phyloP scores from a whole-genome alignment of 129 eudicot genomes.

The Lactuca sativa region DNA sequence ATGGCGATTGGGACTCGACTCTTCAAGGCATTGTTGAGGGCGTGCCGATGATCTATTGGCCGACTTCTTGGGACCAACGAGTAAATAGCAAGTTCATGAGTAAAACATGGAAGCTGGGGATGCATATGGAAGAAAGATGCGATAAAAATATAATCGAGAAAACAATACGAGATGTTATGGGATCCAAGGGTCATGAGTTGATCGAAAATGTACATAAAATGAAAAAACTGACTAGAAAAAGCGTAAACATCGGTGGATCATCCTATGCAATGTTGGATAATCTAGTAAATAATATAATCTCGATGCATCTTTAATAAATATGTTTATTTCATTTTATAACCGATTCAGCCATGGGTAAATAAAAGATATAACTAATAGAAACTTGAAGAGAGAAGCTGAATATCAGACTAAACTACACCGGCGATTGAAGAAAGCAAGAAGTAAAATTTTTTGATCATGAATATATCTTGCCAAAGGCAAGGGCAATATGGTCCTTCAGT shows the following conservation, averaged over 20 bases:
- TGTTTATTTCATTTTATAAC: too few species aligned
- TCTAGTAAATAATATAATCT: conserved; percentile 31
- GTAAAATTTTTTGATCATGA: too few species aligned
- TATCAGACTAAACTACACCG: too few species aligned
- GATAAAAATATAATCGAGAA: conserved; percentile 38
- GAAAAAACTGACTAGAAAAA: conserved; percentile 18
- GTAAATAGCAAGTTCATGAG: conserved; percentile 42
- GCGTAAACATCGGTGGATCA: conserved; percentile 37
- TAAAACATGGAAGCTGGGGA: conserved; percentile 37
- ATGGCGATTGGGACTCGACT: conserved; percentile 44
- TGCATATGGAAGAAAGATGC: conserved; percentile 38
- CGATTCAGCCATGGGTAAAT: too few species aligned
- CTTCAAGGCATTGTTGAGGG: conserved; percentile 36
- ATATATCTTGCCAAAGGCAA: too few species aligned
- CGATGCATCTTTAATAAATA: too few species aligned
- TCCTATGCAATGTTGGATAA: conserved; percentile 25
- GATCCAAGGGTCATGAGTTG: conserved; percentile 10
- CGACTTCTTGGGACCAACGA: conserved; percentile 31
- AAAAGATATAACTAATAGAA: too few species aligned
- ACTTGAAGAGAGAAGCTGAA: too few species aligned
- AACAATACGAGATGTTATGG: conserved; percentile 36
- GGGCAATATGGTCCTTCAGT: too few species aligned
- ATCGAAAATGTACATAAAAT: conserved; percentile 10
- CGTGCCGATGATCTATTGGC: conserved; percentile 43
- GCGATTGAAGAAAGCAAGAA: too few species aligned